These are phyloP conservation scores for Arthrinium phaeospermum DNA, from an alignment of 2,329 filamentous ascomycete species.

Conservation along the genomic window DNA sequence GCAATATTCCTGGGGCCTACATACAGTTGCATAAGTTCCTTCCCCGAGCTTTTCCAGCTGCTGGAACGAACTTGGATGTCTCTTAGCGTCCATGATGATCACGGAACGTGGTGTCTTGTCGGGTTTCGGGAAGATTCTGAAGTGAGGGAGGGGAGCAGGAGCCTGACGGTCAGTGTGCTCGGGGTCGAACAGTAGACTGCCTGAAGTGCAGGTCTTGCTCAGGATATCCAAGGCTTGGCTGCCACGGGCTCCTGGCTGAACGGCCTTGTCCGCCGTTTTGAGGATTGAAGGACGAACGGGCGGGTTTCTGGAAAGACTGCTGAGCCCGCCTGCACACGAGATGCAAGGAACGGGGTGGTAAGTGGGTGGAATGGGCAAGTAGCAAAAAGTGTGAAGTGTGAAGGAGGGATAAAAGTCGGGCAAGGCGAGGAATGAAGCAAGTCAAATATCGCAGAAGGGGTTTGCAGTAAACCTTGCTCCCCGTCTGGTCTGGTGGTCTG, in stretches of 20 bases:
- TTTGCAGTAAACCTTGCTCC: constrained; percentile 1
- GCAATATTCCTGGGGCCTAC: constrained; percentile 37
- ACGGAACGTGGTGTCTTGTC: constrained; percentile 19
- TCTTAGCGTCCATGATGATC: constrained; percentile 80
- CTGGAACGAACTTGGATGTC: constrained; percentile 96
- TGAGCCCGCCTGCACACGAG: constrained; percentile 12
- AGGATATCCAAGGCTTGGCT: constrained; percentile 30
- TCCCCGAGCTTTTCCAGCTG: constrained; percentile 99
- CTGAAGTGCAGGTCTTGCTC: constrained; percentile 42
- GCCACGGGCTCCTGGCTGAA: constrained; percentile 19
- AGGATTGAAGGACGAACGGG: constrained; percentile 11
- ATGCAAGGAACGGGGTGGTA: constrained; percentile 8
- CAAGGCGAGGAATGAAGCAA: constrained; percentile 1
- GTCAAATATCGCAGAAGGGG: background rate
- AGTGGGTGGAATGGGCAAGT: background rate
- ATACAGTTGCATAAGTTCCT: constrained; percentile 96
- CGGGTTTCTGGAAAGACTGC: constrained; percentile 12
- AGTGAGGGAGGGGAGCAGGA: constrained; percentile 38
- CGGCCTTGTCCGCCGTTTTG: constrained; percentile 19
- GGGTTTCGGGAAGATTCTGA: constrained; percentile 30
- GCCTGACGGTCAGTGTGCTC: constrained; percentile 41
- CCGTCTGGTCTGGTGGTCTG: background rate
- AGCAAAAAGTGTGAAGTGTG: background rate
- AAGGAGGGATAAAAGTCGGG: background rate
- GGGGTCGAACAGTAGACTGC: constrained; percentile 47